Evolutionary conservation across 140 eudicot genomes (phyloP).

Genomic region (Cichorium intybus): DNA sequence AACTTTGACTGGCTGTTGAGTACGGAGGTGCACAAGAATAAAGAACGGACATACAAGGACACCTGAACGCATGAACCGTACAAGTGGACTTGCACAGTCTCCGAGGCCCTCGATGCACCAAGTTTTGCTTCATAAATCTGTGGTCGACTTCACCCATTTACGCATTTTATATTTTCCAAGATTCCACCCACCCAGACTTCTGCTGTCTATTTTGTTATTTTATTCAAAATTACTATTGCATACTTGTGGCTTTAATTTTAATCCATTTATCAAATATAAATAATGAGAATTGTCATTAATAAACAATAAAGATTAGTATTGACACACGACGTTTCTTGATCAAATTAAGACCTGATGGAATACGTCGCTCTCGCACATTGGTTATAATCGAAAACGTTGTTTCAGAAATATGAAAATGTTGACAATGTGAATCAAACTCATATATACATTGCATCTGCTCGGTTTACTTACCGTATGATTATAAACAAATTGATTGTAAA

Average conservation of each 20-base stretch:
- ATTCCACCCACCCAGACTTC: background rate
- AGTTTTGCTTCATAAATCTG: background rate
- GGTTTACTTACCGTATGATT: background rate
- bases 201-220: background rate
- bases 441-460: constrained; percentile 3
- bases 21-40: background rate
- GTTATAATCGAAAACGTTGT: background rate
- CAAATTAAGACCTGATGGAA: background rate
- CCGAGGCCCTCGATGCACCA: background rate
- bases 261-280: background rate
- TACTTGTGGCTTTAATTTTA: no score
- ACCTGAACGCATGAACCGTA: background rate
- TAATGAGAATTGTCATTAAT: background rate
- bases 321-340: background rate
- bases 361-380: background rate
- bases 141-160: background rate
- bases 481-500: background rate
- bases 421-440: background rate
- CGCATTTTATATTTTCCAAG: background rate
- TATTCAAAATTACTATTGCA: no score
- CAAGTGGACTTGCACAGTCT: background rate
- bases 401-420: background rate
- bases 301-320: no score
- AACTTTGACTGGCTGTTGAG: background rate
- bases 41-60: no score